Evolutionary conservation across 768 basidiomycete species (phyloP).

Genomic region (Lentinula raphanica): DNA sequence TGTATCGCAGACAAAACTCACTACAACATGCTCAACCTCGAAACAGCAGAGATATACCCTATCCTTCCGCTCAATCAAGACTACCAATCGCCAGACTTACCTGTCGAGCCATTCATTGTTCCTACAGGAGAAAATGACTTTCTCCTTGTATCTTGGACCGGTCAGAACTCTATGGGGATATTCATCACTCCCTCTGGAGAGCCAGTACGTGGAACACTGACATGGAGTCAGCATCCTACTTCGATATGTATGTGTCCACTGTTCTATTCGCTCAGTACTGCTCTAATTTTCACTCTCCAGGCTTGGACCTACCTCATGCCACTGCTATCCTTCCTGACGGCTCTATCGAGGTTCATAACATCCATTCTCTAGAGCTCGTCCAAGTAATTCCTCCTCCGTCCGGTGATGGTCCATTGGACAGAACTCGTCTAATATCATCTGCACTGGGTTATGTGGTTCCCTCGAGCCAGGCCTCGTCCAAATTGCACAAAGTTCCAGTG

Average conservation of each 20-base stretch:
- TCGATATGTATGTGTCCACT: conserved; percentile 56
- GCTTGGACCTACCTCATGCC: conserved; percentile 77
- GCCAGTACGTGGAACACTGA: conserved; percentile 83
- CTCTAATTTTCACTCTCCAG: conserved; percentile 28
- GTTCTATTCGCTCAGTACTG: neutral
- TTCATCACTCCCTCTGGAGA: conserved; percentile 84
- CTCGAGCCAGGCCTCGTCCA: conserved; percentile 42
- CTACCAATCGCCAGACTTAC: conserved; percentile 24
- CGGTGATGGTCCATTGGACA: neutral
- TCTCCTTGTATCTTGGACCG: conserved; percentile 82
- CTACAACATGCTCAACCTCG: conserved; percentile 80
- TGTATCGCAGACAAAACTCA: conserved; percentile 69
- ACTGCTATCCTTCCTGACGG: conserved; percentile 74
- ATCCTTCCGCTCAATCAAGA: conserved; percentile 80
- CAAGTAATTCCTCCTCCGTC: conserved; percentile 51
- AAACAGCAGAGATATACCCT: conserved; percentile 61
- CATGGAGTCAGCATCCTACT: conserved; percentile 78
- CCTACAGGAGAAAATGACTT: conserved; percentile 61
- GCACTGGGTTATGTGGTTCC: conserved; percentile 45
- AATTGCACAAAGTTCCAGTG: conserved; percentile 39
- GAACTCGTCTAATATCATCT: conserved; percentile 29
- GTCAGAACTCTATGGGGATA: conserved; percentile 72
- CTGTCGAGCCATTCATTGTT: conserved; percentile 14
- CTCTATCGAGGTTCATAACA: conserved; percentile 75
- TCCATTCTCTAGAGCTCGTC: conserved; percentile 66